Evolutionary conservation across 179 eudicot species (phyloP).

Genomic region (Sideroxylon spinosum): DNA sequence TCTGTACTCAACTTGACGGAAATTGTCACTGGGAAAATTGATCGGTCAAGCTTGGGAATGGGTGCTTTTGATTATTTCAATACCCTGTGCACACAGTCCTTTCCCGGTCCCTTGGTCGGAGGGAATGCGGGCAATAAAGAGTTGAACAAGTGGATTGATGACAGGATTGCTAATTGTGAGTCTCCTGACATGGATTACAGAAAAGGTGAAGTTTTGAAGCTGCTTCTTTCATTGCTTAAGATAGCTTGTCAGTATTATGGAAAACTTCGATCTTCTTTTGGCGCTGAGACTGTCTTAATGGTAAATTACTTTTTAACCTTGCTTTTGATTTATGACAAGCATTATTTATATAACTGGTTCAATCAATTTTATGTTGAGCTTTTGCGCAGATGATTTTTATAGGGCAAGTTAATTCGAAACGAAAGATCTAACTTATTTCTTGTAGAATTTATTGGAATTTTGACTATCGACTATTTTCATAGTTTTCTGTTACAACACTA

Average conservation of each 20-base stretch:
- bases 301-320: slow-evolving; percentile 31
- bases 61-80: slow-evolving; percentile 45
- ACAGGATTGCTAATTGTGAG: slow-evolving; percentile 50
- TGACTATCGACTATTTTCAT: background rate
- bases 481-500: background rate
- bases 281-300: slow-evolving; percentile 54
- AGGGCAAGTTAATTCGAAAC: background rate
- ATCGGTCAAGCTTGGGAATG: slow-evolving; percentile 33
- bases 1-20: slow-evolving; percentile 65
- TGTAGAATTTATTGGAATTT: background rate
- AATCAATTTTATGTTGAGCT: background rate
- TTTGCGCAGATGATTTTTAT: background rate
- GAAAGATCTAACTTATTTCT: background rate
- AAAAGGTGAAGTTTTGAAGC: slow-evolving; percentile 49
- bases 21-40: slow-evolving; percentile 38
- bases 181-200: slow-evolving; percentile 37
- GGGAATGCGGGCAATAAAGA: slow-evolving; percentile 73
- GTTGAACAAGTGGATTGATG: slow-evolving; percentile 84
- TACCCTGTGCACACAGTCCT: slow-evolving; percentile 61
- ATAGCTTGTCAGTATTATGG: slow-evolving; percentile 83
- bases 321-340: slow-evolving; percentile 13
- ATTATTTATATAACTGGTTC: background rate
- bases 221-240: slow-evolving; percentile 82
- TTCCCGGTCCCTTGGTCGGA: slow-evolving; percentile 84
- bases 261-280: slow-evolving; percentile 73